These are phyloP conservation scores for Gossypium stocksii DNA, from an alignment of 345 rosid genomes.

Conservation along the genomic window DNA sequence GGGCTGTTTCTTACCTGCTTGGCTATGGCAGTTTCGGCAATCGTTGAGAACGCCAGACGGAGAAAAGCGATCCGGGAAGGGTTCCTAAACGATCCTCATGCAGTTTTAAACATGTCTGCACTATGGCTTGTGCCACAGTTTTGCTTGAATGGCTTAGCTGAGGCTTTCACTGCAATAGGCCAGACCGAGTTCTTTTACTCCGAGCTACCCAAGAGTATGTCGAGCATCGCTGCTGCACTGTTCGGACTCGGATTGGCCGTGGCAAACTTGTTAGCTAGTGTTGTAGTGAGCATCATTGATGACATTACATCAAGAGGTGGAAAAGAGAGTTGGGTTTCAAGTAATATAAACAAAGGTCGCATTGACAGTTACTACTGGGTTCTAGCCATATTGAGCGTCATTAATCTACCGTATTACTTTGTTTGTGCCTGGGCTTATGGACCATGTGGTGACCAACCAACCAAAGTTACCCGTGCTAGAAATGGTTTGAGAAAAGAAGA, in stretches of 20 bases:
- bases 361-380: constrained; percentile 72
- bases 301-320: constrained; percentile 36
- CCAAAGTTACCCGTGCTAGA: constrained; percentile 4
- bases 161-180: constrained; percentile 63
- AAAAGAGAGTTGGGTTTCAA: constrained; percentile 60
- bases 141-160: constrained; percentile 56
- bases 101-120: constrained; percentile 53
- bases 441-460: constrained; percentile 40
- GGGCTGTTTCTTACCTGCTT: constrained; percentile 50
- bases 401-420: constrained; percentile 55
- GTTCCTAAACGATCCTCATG: constrained; percentile 29
- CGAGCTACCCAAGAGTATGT: constrained; percentile 75
- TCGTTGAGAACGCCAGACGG: constrained; percentile 51
- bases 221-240: constrained; percentile 58
- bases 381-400: constrained; percentile 44
- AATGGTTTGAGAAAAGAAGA: no score
- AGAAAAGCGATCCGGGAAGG: constrained; percentile 57
- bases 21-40: constrained; percentile 59
- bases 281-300: constrained; percentile 38
- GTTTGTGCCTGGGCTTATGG: constrained; percentile 74
- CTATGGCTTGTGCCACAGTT: constrained; percentile 71
- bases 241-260: constrained; percentile 61
- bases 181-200: constrained; percentile 71
- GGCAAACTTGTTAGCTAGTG: constrained; percentile 56
- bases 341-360: constrained; percentile 60